These are phyloP conservation scores for Botrytis galanthina DNA, from an alignment of 2,329 filamentous ascomycete genomes.

Conservation along the genomic window DNA sequence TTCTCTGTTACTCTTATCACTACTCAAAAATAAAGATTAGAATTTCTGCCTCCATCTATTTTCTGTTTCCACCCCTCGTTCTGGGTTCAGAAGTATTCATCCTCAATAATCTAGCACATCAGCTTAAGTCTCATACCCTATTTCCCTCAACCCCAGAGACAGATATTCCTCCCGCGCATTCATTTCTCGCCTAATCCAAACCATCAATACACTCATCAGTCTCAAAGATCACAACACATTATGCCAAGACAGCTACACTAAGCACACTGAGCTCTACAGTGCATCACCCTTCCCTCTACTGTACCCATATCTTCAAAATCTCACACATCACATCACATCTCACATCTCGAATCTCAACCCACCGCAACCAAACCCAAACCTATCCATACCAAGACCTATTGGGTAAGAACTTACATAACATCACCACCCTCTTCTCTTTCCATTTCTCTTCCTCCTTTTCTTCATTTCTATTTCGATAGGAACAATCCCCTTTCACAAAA, in stretches of 20 bases:
- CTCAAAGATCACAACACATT: not conserved
- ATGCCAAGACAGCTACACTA: not conserved
- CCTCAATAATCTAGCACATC: too few species aligned
- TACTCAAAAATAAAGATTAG: too few species aligned
- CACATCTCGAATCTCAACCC: not conserved
- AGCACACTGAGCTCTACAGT: not conserved
- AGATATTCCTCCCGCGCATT: not conserved
- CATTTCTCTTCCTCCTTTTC: not conserved
- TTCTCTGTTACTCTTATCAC: not conserved
- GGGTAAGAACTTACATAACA: not conserved
- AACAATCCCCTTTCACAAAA: not conserved
- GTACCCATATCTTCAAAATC: not conserved
- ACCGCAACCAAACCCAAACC: not conserved
- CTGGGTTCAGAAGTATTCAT: too few species aligned
- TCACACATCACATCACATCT: not conserved
- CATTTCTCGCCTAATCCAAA: not conserved
- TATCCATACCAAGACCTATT: not conserved
- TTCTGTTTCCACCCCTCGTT: too few species aligned
- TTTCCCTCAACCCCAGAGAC: too few species aligned
- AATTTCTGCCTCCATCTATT: too few species aligned
- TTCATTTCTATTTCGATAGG: not conserved
- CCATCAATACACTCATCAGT: not conserved
- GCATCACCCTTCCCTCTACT: not conserved
- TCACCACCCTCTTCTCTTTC: not conserved
- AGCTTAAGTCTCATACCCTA: too few species aligned